Evolutionary conservation across 1,284 basidiomycete genomes (phyloP).

Genomic region (Leccinum griseonigrum): DNA sequence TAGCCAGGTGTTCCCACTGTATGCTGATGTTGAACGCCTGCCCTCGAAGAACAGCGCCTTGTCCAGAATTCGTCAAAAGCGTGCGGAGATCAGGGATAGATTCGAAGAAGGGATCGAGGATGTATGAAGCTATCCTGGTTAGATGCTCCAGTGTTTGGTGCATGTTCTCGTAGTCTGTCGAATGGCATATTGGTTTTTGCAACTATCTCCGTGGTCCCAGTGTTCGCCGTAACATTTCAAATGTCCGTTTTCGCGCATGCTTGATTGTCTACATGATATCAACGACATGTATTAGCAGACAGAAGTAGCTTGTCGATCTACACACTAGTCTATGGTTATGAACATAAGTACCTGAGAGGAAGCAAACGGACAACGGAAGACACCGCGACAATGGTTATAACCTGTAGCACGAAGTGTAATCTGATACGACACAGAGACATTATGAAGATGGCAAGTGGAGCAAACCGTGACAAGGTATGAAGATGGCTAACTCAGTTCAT

Average conservation of each 20-base stretch:
- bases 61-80: background rate
- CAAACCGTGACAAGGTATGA: background rate
- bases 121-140: background rate
- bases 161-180: background rate
- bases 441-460: background rate
- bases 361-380: background rate
- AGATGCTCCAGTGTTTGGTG: background rate
- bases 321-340: background rate
- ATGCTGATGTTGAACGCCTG: background rate
- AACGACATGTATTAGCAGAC: background rate
- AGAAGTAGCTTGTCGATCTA: background rate
- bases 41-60: background rate
- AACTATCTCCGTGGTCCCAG: background rate
- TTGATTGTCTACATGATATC: background rate
- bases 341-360: background rate
- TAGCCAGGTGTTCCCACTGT: background rate
- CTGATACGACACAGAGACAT: background rate
- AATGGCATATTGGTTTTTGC: background rate
- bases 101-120: background rate
- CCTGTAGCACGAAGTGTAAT: background rate
- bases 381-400: background rate
- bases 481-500: background rate
- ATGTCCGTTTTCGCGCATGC: background rate
- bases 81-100: background rate
- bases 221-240: background rate